Evolutionary conservation across 2,329 filamentous ascomycete species (phyloP).

Genomic region (Onygenales sp.): DNA sequence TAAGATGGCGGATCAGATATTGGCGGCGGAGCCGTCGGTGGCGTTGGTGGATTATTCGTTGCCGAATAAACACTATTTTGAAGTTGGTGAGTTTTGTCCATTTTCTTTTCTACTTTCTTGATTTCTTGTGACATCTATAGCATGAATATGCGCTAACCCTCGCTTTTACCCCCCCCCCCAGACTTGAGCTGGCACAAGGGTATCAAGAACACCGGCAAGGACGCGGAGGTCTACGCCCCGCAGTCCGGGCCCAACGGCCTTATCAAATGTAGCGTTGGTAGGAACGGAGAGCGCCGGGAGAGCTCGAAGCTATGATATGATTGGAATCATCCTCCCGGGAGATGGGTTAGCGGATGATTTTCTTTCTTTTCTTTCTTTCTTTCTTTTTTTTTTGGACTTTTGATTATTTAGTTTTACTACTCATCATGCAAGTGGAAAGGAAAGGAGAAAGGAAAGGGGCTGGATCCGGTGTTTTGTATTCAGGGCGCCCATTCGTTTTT

Average conservation of each 20-base stretch:
- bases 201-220: slow-evolving; percentile 85
- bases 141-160: slow-evolving; percentile 4
- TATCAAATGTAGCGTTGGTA: slow-evolving; percentile 77
- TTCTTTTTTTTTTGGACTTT: neutral
- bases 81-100: slow-evolving; percentile 50
- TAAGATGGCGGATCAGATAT: slow-evolving; percentile 87
- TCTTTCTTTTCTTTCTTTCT: neutral
- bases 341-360: no score
- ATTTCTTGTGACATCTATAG: slow-evolving; percentile 3
- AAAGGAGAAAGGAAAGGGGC: no score
- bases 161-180: slow-evolving; percentile 26
- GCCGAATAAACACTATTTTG: slow-evolving; percentile 98
- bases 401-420: no score
- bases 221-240: slow-evolving; percentile 91
- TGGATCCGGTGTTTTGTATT: no score
- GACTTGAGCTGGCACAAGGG: slow-evolving; percentile 96
- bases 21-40: slow-evolving; percentile 63
- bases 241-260: slow-evolving; percentile 90
- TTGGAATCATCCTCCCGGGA: no score
- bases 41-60: slow-evolving; percentile 70
- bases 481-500: no score
- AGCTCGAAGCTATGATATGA: slow-evolving; percentile 4
- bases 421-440: no score
- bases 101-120: neutral
- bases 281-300: slow-evolving; percentile 14